A percentile compares a stretch with the other conserved stretches of the same genome.
These are phyloP conservation scores for Holtermannia corniformis DNA, from an alignment of 768 basidiomycete genomes.

Conservation along the genomic window DNA sequence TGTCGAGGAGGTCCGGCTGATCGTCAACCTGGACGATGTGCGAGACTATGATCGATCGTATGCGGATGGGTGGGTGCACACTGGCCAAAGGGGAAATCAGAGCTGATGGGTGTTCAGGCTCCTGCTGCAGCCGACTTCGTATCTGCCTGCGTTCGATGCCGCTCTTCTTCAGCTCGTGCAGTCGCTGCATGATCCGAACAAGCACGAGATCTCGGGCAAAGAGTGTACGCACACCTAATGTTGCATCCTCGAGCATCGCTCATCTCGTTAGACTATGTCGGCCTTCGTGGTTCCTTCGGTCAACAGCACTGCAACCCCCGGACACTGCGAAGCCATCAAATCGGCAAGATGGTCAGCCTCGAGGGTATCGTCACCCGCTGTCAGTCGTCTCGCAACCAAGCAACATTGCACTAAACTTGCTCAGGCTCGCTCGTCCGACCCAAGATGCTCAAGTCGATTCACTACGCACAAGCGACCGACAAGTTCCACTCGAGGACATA, in stretches of 20 bases:
- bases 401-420: not conserved
- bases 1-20: constrained; percentile 71
- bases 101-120: constrained; percentile 50
- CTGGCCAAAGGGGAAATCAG: too few relatives aligned
- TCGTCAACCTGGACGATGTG: constrained; percentile 91
- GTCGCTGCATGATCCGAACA: constrained; percentile 63
- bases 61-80: constrained; percentile 51
- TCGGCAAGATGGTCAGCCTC: constrained; percentile 91
- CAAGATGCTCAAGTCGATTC: constrained; percentile 94
- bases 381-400: constrained; percentile 18
- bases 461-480: constrained; percentile 81
- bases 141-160: constrained; percentile 77
- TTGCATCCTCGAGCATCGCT: constrained; percentile 3
- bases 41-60: constrained; percentile 83
- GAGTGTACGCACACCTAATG: constrained; percentile 43
- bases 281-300: constrained; percentile 91
- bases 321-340: constrained; percentile 73
- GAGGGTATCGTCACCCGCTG: constrained; percentile 98
- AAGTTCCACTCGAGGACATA: constrained; percentile 81
- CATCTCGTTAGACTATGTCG: constrained; percentile 59
- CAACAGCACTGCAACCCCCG: constrained; percentile 96
- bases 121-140: constrained; percentile 77
- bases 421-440: constrained; percentile 81
- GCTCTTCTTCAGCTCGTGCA: constrained; percentile 67
- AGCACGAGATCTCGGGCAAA: constrained; percentile 71